Conservation (phyloP, 2,329 filamentous ascomycete species). For the Fusarium papillatum region DNA sequence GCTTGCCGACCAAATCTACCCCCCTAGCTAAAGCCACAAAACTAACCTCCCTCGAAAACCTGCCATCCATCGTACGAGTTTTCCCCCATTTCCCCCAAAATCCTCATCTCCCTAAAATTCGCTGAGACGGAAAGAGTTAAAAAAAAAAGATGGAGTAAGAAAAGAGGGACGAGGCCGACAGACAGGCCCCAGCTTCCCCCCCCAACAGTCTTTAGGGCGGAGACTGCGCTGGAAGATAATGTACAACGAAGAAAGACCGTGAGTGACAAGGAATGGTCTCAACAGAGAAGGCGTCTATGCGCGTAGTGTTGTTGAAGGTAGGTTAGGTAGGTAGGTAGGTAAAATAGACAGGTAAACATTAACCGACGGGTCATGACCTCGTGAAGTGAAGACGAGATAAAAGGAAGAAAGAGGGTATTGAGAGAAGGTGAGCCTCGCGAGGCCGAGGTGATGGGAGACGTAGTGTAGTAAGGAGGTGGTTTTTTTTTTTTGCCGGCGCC, state of each 20-base stretch:
- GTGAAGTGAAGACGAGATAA: slow-evolving; percentile 44
- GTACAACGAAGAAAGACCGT: slow-evolving; percentile 46
- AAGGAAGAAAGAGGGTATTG: slow-evolving; percentile 25
- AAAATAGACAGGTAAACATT: slow-evolving; percentile 51
- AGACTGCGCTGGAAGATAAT: slow-evolving; percentile 46
- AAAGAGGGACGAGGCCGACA: slow-evolving; percentile 20
- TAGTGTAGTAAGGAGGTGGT: neutral
- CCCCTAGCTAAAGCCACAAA: slow-evolving; percentile 19
- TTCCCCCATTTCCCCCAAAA: neutral
- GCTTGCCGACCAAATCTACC: slow-evolving; percentile 25
- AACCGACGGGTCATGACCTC: slow-evolving; percentile 51
- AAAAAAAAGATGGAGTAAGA: neutral
- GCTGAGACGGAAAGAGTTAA: slow-evolving; percentile 2
- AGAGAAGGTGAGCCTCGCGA: slow-evolving; percentile 19
- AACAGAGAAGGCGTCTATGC: slow-evolving; percentile 31
- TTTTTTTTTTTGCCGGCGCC: slow-evolving; percentile 11
- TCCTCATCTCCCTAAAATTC: neutral
- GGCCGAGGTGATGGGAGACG: slow-evolving; percentile 11
- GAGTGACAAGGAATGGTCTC: slow-evolving; percentile 17
- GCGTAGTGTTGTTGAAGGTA: slow-evolving; percentile 23
- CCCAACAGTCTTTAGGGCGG: slow-evolving; percentile 42
- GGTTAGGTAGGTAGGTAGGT: slow-evolving; percentile 11
- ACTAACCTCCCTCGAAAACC: slow-evolving; percentile 13
- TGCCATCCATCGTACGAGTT: slow-evolving; percentile 5
- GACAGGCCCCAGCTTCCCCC: slow-evolving; percentile 8